Percentiles rank a stretch among this genome's conserved stretches.
These are phyloP conservation scores for Rickenella mellea DNA, from an alignment of 768 basidiomycete species.

Conservation along the genomic window DNA sequence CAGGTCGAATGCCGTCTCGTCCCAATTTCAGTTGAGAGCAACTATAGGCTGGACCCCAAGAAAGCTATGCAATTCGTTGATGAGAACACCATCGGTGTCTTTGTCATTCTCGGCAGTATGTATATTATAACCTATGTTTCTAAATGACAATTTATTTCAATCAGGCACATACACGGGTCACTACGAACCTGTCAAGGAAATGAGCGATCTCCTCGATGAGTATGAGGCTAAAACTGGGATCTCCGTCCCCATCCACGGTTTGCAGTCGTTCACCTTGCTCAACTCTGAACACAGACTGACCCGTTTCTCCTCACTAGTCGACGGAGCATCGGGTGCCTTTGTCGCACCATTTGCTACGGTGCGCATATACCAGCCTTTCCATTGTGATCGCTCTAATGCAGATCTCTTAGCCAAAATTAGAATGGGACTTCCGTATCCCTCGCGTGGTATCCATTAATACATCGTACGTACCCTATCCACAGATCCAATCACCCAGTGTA, in stretches of 20 bases:
- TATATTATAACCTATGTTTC: slow-evolving; percentile 22
- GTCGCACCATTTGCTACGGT: slow-evolving; percentile 47
- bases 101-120: slow-evolving; percentile 47
- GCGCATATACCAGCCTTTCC: not conserved
- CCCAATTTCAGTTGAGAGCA: slow-evolving; percentile 54
- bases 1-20: slow-evolving; percentile 59
- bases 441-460: slow-evolving; percentile 52
- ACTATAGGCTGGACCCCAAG: slow-evolving; percentile 70
- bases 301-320: slow-evolving; percentile 26
- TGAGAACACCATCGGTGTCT: slow-evolving; percentile 66
- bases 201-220: slow-evolving; percentile 61
- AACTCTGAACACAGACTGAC: too few relatives aligned
- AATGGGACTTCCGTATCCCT: slow-evolving; percentile 53
- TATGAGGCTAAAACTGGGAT: slow-evolving; percentile 39
- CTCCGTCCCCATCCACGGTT: slow-evolving; percentile 33
- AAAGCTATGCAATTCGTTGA: slow-evolving; percentile 56
- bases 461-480: slow-evolving; percentile 13
- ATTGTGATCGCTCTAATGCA: not conserved
- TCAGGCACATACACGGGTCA: slow-evolving; percentile 40
- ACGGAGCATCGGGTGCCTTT: slow-evolving; percentile 54
- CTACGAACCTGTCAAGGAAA: slow-evolving; percentile 77
- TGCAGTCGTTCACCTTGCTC: not conserved
- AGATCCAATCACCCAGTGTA: not conserved
- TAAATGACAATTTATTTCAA: slow-evolving; percentile 6
- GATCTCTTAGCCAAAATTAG: slow-evolving; percentile 28